A percentile compares a stretch with the other conserved stretches of the same genome.
Conservation (phyloP, 225 moss, liverwort and hornwort genomes). For the Lunularia cruciata region DNA sequence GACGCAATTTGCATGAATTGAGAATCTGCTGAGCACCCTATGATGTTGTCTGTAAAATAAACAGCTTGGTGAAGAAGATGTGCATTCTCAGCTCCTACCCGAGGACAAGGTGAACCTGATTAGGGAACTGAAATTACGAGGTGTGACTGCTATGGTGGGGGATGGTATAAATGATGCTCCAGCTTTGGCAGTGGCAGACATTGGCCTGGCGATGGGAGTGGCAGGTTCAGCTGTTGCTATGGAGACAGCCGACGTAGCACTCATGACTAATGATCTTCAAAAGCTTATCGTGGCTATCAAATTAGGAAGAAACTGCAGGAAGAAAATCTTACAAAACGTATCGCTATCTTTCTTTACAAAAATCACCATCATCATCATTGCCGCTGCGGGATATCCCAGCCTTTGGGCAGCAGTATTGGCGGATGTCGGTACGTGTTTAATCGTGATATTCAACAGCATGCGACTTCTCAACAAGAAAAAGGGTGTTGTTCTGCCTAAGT, state of each 20-base stretch:
- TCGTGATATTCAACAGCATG: conserved; percentile 87
- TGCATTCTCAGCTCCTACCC: conserved; percentile 77
- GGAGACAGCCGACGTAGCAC: conserved; percentile 93
- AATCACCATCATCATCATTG: conserved; percentile 72
- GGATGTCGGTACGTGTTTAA: conserved; percentile 87
- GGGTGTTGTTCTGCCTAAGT: conserved; percentile 45
- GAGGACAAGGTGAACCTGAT: conserved; percentile 84
- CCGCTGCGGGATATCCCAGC: conserved; percentile 76
- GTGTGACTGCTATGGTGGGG: conserved; percentile 84
- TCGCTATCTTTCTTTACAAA: conserved; percentile 72
- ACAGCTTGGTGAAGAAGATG: conserved; percentile 86
- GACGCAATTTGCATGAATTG: too few relatives aligned
- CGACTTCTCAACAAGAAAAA: conserved; percentile 68
- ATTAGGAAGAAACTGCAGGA: conserved; percentile 63
- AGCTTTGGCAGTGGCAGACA: conserved; percentile 84
- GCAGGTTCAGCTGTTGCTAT: conserved; percentile 95
- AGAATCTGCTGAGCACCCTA: background rate
- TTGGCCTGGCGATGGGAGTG: conserved; percentile 98
- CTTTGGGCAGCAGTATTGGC: conserved; percentile 91
- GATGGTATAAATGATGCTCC: conserved; percentile 98
- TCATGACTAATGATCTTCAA: conserved; percentile 95
- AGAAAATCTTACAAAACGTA: conserved; percentile 80
- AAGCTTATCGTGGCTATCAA: conserved; percentile 69
- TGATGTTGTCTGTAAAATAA: conserved; percentile 17
- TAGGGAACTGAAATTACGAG: conserved; percentile 61